phyloP scores from a whole-genome alignment of 225 moss, liverwort and hornwort genomes.

The Marchantia paleacea region DNA sequence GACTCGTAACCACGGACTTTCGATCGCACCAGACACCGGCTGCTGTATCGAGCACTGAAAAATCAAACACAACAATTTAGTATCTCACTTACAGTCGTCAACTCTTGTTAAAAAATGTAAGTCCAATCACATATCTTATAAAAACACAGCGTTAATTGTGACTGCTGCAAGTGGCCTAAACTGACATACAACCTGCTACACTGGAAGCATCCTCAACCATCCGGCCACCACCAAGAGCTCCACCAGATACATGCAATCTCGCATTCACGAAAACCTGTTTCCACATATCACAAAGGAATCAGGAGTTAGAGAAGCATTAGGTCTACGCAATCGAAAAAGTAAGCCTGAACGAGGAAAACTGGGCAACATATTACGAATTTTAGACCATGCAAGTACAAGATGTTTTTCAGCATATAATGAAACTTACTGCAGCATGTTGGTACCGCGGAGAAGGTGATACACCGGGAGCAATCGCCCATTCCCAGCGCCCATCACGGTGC shows the following conservation, averaged over 20 bases:
- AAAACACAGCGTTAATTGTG: background rate
- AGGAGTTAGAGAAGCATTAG: too few relatives aligned
- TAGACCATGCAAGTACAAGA: background rate
- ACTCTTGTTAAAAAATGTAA: background rate
- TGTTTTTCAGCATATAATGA: background rate
- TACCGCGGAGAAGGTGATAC: constrained; percentile 81
- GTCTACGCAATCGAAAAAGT: too few relatives aligned
- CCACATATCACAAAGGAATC: background rate
- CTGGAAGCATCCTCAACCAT: constrained; percentile 85
- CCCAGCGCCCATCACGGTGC: constrained; percentile 87
- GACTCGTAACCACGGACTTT: constrained; percentile 65
- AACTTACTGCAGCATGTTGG: constrained; percentile 79
- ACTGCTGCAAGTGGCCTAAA: background rate
- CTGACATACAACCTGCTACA: constrained; percentile 58
- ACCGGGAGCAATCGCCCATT: constrained; percentile 85
- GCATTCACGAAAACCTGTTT: constrained; percentile 80
- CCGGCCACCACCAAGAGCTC: constrained; percentile 78
- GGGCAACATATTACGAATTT: background rate
- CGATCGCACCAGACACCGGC: constrained; percentile 89
- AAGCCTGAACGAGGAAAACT: background rate
- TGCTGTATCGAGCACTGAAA: constrained; percentile 73
- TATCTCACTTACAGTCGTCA: background rate
- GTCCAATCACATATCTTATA: too few relatives aligned
- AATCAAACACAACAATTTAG: background rate
- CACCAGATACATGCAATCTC: constrained; percentile 82